These are phyloP conservation scores for Nakaseomyces nivariensis DNA, from an alignment of 1,139 yeast genomes.

Conservation along the genomic window DNA sequence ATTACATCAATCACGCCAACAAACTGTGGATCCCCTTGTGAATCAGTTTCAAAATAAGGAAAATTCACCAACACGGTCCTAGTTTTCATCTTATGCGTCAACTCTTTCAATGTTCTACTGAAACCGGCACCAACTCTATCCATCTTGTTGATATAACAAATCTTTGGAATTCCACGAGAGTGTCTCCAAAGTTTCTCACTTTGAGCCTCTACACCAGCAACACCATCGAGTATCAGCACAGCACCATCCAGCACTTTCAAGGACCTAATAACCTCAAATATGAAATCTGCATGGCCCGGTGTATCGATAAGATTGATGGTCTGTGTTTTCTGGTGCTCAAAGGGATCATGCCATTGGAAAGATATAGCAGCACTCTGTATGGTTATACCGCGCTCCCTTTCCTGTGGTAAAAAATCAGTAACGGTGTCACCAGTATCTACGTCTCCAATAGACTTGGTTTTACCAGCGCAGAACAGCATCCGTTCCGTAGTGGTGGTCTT, in stretches of 20 bases:
- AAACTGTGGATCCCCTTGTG: slow-evolving; percentile 39
- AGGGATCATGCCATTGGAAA: slow-evolving; percentile 54
- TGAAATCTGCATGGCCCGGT: slow-evolving; percentile 97
- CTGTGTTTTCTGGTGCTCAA: slow-evolving; percentile 33
- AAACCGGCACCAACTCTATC: slow-evolving; percentile 95
- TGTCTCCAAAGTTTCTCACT: slow-evolving; percentile 96
- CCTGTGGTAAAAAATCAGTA: slow-evolving; percentile 85
- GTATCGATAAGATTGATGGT: slow-evolving; percentile 86
- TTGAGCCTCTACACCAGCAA: slow-evolving; percentile 97
- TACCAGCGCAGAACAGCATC: slow-evolving; percentile 81
- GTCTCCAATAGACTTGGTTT: slow-evolving; percentile 72
- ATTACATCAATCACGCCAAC: slow-evolving; percentile 79
- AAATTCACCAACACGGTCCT: slow-evolving; percentile 64
- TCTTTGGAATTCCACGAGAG: slow-evolving; percentile 62
- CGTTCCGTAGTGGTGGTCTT: slow-evolving; percentile 95
- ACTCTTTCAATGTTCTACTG: slow-evolving; percentile 78
- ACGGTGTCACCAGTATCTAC: slow-evolving; percentile 97
- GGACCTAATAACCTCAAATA: slow-evolving; percentile 86
- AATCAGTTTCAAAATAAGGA: slow-evolving; percentile 51
- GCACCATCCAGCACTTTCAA: slow-evolving; percentile 89
- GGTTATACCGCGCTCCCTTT: slow-evolving; percentile 87
- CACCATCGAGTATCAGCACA: slow-evolving; percentile 85
- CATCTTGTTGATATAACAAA: slow-evolving; percentile 87
- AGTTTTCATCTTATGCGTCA: slow-evolving; percentile 68
- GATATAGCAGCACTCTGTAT: slow-evolving; percentile 95